These are phyloP conservation scores for Aureobasidium zeae DNA, from an alignment of 2,329 filamentous ascomycete genomes.

Conservation along the genomic window DNA sequence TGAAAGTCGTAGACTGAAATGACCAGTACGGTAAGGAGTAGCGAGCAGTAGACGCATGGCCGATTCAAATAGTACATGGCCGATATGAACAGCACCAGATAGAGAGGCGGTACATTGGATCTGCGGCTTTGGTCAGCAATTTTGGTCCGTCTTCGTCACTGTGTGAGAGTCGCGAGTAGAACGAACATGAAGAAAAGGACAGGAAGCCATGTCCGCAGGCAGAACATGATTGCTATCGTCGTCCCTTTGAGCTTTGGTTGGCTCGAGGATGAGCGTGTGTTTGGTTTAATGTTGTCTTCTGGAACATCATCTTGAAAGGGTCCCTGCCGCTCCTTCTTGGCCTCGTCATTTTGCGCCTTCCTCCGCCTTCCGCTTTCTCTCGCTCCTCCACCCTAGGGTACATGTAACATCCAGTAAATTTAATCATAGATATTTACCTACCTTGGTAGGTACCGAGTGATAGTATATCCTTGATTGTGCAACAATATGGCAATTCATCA, in stretches of 20 bases:
- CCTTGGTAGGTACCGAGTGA: no score
- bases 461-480: no score
- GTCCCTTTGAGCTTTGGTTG: background rate
- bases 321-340: slow-evolving; percentile 3
- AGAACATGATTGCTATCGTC: slow-evolving; percentile 46
- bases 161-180: background rate
- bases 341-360: slow-evolving; percentile 5
- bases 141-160: background rate
- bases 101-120: slow-evolving; percentile 41
- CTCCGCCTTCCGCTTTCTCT: background rate
- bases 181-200: slow-evolving; percentile 45
- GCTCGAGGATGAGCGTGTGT: background rate
- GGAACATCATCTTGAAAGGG: background rate
- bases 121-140: slow-evolving; percentile 24
- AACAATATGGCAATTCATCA: no score
- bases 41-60: slow-evolving; percentile 94
- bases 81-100: slow-evolving; percentile 52
- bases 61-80: slow-evolving; percentile 95
- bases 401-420: no score
- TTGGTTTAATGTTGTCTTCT: slow-evolving; percentile 1
- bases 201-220: slow-evolving; percentile 50
- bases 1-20: slow-evolving; percentile 89
- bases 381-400: no score
- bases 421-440: no score
- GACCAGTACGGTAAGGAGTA: slow-evolving; percentile 90